These are phyloP conservation scores for Aspergillus calidoustus DNA, from an alignment of 2,329 filamentous ascomycete genomes.

Conservation along the genomic window DNA sequence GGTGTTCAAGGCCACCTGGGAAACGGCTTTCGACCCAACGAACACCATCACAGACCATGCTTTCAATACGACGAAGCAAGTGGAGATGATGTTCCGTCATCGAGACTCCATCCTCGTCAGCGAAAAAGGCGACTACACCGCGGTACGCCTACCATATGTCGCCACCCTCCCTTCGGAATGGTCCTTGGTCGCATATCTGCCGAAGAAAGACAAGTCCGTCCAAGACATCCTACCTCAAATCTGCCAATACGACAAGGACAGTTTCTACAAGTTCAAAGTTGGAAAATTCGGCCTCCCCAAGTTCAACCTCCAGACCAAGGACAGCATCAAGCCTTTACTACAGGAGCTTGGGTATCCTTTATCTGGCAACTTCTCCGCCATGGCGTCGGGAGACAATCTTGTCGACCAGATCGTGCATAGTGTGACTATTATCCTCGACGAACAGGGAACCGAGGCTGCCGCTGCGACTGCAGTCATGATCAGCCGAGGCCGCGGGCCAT, in stretches of 20 bases:
- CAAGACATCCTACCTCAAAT: background rate
- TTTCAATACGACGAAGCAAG: background rate
- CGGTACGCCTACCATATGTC: background rate
- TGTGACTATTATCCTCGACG: background rate
- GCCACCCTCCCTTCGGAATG: background rate
- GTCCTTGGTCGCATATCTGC: constrained; percentile 5
- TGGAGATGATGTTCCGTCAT: constrained; percentile 9
- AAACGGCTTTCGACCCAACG: background rate
- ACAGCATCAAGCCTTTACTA: background rate
- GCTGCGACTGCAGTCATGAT: constrained; percentile 1
- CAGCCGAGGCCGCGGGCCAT: background rate
- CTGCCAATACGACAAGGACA: background rate
- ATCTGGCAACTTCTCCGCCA: background rate
- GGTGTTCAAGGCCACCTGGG: background rate
- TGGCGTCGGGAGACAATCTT: background rate
- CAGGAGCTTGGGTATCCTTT: background rate
- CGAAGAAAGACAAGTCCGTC: background rate
- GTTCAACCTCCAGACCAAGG: background rate
- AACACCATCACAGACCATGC: background rate
- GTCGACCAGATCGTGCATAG: background rate
- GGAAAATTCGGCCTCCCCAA: background rate
- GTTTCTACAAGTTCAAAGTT: background rate
- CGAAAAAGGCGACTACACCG: background rate
- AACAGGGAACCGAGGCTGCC: background rate
- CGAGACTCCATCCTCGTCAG: background rate